Base-by-base conservation (phyloP, 176 grass and related monocot genomes). In the Eragrostis curvula region DNA sequence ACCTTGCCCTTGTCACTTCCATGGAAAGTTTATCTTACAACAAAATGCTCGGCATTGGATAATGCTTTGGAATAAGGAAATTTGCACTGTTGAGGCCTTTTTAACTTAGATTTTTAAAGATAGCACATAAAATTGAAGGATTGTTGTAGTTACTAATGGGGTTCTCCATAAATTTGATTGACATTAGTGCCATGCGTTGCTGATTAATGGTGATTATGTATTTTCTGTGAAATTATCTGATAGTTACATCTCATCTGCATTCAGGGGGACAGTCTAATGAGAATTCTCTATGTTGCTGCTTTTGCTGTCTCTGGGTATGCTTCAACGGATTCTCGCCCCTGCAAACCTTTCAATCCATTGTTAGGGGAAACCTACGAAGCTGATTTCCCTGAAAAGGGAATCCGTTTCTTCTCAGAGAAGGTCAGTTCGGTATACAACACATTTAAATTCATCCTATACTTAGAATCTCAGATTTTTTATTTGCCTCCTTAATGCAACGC, bases 281-380 rank as follows among this genome's bases (percentile, higher is more conserved):
- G 94, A 84, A 88, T 90, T 90, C 60, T 94, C 48, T 88, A 92
- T 66, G 83, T 97, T 82, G 91, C 94, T 84, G 94, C 94, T 23
- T 97, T 97, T 90, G 91, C 91, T n/a, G 75, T 97, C 61, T 94
- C 94, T 68, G 94, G 91, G 78, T 97, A 97, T 84, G 89, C 91
- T 52, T 97, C 94, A 70, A 94, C 87, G 47, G 91, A 90, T 78
- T 74, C 72, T 29, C 91, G 94, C 7, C 91, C 81, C 32, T 94
- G 94, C 71, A 97, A 97, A 86, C 94, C 94, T 80, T 97, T 97
- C 76, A 97, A 97, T 84, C 94, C 94, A 77, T 84, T 97, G 62
- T 84, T 97, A 84, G 94, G 94, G 66, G 94, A 97, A 78, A 97
- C 94, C 11, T 97, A 94, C 20, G 94, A 97, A 94, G 94, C 91